phyloP scores from a whole-genome alignment of 1,139 yeast species.

The Zhuliangozyma parablackwelliae region DNA sequence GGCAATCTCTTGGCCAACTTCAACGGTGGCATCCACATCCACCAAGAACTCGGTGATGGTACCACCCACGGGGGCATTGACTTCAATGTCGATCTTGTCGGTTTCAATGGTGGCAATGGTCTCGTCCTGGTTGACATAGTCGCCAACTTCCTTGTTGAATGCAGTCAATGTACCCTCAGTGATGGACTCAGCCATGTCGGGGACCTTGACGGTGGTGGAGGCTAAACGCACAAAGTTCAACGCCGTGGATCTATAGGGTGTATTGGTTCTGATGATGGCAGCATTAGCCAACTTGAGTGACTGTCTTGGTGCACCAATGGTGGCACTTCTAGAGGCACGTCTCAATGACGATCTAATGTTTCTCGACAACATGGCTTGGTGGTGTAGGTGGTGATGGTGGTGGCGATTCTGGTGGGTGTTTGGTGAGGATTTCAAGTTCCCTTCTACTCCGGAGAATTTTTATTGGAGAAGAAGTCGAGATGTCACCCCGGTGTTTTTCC shows the following conservation, averaged over 20 bases:
- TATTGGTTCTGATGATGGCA: not conserved
- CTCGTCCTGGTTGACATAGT: constrained; percentile 82
- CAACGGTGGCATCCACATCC: constrained; percentile 86
- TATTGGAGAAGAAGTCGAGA: no score
- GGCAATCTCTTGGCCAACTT: constrained; percentile 90
- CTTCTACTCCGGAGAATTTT: no score
- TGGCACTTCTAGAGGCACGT: constrained; percentile 8
- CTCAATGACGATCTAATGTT: constrained; percentile 12
- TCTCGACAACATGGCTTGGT: constrained; percentile 13
- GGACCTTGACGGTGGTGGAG: constrained; percentile 71
- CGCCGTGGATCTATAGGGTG: constrained; percentile 2
- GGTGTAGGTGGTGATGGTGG: not conserved
- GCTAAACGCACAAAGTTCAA: constrained; percentile 34
- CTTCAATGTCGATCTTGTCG: constrained; percentile 96
- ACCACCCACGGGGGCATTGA: constrained; percentile 91
- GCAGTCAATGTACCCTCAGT: constrained; percentile 94
- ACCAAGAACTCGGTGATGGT: constrained; percentile 82
- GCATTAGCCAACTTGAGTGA: constrained; percentile 4
- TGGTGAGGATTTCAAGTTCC: no score
- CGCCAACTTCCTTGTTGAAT: constrained; percentile 80
- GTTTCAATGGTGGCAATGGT: constrained; percentile 96
- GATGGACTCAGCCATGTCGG: constrained; percentile 98
- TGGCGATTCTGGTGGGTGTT: no score
- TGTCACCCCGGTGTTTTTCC: no score
- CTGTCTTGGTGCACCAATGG: constrained; percentile 7